Conservation (phyloP, 1,284 basidiomycete species). For the Paramarasmius palmivorus region DNA sequence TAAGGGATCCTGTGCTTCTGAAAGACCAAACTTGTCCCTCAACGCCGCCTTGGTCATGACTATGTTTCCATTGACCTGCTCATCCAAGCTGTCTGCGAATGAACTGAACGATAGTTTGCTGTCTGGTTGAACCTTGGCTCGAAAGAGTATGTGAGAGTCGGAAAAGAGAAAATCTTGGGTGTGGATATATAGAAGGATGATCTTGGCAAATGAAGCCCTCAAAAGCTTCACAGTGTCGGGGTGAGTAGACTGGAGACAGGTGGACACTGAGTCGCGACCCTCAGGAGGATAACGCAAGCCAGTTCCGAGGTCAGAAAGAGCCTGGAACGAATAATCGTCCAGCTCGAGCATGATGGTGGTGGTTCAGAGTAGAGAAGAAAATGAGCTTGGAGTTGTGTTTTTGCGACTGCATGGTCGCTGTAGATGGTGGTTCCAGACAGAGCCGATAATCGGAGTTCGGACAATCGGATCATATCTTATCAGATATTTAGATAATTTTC, state of each 20-base stretch:
- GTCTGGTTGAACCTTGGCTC: background rate
- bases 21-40: background rate
- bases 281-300: slow-evolving; percentile 9
- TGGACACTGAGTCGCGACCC: background rate
- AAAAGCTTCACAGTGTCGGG: background rate
- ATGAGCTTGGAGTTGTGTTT: background rate
- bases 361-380: background rate
- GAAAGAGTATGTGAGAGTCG: background rate
- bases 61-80: background rate
- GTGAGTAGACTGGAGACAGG: background rate
- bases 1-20: background rate
- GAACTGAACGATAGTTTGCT: background rate
- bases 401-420: no score
- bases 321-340: slow-evolving; percentile 14
- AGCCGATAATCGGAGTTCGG: no score
- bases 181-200: slow-evolving; percentile 1
- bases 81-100: background rate
- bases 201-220: background rate
- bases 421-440: no score
- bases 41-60: background rate
- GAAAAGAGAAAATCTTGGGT: slow-evolving; percentile 1
- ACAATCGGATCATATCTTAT: no score
- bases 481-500: no score
- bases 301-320: slow-evolving; percentile 16
- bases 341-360: background rate